Evolutionary conservation across 306 rosid species (phyloP).

Genomic region (Gynostemma pentaphyllum): DNA sequence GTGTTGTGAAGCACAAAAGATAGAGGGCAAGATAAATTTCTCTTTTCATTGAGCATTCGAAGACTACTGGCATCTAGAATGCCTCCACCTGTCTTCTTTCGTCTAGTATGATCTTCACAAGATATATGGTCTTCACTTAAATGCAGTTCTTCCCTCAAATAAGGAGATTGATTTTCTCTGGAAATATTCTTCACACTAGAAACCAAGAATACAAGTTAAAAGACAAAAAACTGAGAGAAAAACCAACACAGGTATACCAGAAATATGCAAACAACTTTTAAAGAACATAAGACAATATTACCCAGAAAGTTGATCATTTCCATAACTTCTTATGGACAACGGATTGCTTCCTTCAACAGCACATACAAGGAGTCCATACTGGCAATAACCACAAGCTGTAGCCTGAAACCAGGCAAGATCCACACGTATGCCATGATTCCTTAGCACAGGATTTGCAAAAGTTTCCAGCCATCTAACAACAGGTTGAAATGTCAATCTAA

Average conservation of each 20-base stretch:
- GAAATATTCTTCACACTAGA: constrained; percentile 27
- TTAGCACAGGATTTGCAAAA: constrained; percentile 81
- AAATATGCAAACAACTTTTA: neutral
- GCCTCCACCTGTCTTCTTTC: constrained; percentile 42
- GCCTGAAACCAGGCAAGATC: constrained; percentile 94
- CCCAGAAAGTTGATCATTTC: constrained; percentile 46
- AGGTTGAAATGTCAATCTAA: constrained; percentile 69
- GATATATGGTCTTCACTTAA: constrained; percentile 30
- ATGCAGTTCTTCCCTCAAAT: constrained; percentile 29
- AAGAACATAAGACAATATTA: constrained; percentile 22
- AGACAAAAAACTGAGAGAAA: neutral
- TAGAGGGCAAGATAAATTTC: constrained; percentile 77
- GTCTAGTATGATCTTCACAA: constrained; percentile 36
- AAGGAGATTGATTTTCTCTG: constrained; percentile 32
- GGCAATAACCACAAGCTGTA: constrained; percentile 73
- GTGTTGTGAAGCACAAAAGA: constrained; percentile 77
- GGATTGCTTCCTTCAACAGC: constrained; percentile 39
- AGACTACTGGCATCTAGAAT: constrained; percentile 51
- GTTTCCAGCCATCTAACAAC: constrained; percentile 85
- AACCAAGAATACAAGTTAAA: constrained; percentile 10
- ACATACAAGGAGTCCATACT: constrained; percentile 76
- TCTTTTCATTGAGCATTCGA: constrained; percentile 73
- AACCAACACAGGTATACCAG: neutral
- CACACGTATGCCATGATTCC: constrained; percentile 50
- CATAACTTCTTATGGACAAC: constrained; percentile 27